Evolutionary conservation across 805 yeast species (phyloP).

Genomic region (Danielia reshetovae): DNA sequence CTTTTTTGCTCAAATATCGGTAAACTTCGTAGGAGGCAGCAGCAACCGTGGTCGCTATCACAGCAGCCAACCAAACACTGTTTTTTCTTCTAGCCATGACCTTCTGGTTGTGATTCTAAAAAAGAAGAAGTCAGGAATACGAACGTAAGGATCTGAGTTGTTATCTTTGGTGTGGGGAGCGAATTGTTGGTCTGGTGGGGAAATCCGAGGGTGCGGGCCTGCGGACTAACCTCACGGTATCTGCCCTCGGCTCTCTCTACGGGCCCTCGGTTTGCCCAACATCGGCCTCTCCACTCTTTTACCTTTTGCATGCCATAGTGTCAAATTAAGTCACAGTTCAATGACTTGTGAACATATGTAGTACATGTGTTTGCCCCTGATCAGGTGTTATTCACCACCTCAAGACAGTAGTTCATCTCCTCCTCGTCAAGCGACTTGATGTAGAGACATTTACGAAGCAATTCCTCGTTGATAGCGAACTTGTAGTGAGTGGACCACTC

Average conservation of each 20-base stretch:
- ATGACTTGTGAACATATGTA: too few species aligned
- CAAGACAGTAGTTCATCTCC: slow-evolving; percentile 51
- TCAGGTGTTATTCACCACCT: too few species aligned
- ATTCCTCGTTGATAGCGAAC: slow-evolving; percentile 52
- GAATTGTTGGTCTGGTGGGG: slow-evolving; percentile 1
- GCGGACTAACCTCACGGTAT: too few species aligned
- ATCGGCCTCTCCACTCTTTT: too few species aligned
- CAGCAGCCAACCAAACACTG: slow-evolving; percentile 27
- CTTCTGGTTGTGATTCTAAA: background rate
- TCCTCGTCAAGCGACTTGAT: slow-evolving; percentile 68
- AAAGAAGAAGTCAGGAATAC: background rate
- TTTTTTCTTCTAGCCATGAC: slow-evolving; percentile 18
- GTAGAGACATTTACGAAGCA: slow-evolving; percentile 80
- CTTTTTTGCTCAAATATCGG: slow-evolving; percentile 12
- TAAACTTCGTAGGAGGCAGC: slow-evolving; percentile 33
- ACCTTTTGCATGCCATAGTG: too few species aligned
- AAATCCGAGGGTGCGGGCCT: background rate
- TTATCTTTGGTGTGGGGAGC: background rate
- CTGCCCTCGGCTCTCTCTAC: too few species aligned
- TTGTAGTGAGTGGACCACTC: slow-evolving; percentile 78
- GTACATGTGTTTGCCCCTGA: too few species aligned
- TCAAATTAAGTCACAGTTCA: too few species aligned
- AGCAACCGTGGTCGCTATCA: slow-evolving; percentile 32
- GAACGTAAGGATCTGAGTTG: slow-evolving; percentile 1
- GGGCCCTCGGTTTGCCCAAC: too few species aligned